Conservation (phyloP, 2,329 filamentous ascomycete species). For the Dactylonectria estremocensis region DNA sequence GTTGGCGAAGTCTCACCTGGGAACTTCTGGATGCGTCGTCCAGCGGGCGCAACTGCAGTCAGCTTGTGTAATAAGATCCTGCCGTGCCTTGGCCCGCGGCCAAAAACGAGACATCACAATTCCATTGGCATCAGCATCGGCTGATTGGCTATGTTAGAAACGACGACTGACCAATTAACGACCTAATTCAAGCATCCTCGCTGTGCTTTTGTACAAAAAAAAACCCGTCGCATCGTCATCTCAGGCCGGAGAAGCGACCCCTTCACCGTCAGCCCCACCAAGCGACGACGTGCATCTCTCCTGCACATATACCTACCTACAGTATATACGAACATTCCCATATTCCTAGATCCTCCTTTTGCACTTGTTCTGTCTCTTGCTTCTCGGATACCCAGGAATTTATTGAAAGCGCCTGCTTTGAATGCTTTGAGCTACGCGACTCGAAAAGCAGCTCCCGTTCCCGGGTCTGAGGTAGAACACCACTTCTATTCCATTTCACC, state of each 20-base stretch:
- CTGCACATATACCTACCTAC: background rate
- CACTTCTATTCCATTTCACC: too few relatives aligned
- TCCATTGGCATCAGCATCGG: conserved; percentile 2
- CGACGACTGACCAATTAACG: conserved; percentile 9
- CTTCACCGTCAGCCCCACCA: background rate
- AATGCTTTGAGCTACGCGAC: background rate
- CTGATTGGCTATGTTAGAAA: conserved; percentile 14
- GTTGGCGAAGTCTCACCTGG: conserved; percentile 31
- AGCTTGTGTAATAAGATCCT: conserved; percentile 19
- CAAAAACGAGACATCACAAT: conserved; percentile 21
- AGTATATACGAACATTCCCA: background rate
- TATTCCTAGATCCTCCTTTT: conserved; percentile 2
- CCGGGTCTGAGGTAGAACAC: background rate
- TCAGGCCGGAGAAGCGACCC: background rate
- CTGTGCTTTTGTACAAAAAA: conserved; percentile 21
- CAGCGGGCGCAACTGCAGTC: conserved; percentile 30
- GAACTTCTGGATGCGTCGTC: conserved; percentile 28
- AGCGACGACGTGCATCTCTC: background rate
- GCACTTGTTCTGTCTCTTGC: conserved; percentile 3
- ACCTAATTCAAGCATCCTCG: conserved; percentile 7
- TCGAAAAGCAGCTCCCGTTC: background rate
- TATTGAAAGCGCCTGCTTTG: background rate
- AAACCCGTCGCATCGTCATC: background rate
- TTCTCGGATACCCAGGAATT: conserved; percentile 23
- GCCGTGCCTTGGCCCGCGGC: background rate